phyloP scores from a whole-genome alignment of 2,329 filamentous ascomycete genomes.

The Diaporthe helianthi region DNA sequence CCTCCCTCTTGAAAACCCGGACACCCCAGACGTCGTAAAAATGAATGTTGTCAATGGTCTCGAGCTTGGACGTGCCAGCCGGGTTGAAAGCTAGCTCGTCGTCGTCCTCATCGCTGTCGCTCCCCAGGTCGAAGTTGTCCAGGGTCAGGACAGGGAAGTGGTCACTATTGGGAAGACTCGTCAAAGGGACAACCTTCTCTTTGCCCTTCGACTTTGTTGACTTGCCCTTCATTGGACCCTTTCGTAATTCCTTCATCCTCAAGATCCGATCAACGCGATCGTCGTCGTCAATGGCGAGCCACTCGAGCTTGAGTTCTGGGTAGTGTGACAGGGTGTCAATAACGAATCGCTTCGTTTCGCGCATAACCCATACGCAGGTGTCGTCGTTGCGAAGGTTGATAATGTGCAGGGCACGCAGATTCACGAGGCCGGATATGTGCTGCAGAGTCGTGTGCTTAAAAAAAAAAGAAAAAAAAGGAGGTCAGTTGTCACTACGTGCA shows the following conservation, averaged over 20 bases:
- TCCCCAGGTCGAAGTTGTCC: constrained; percentile 37
- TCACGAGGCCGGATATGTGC: constrained; percentile 58
- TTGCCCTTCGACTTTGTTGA: constrained; percentile 46
- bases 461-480: constrained; percentile 21
- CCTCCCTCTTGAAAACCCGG: constrained; percentile 65
- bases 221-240: constrained; percentile 41
- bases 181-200: constrained; percentile 40
- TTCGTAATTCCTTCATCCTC: constrained; percentile 45
- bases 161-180: constrained; percentile 30
- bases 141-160: constrained; percentile 41
- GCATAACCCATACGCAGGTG: constrained; percentile 62
- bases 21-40: constrained; percentile 57
- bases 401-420: constrained; percentile 63
- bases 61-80: constrained; percentile 42
- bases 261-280: constrained; percentile 57
- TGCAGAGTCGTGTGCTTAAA: constrained; percentile 68
- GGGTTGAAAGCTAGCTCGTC: constrained; percentile 40
- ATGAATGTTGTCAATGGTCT: constrained; percentile 48
- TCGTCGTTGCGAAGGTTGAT: constrained; percentile 62
- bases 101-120: constrained; percentile 45
- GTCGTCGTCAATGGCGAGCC: constrained; percentile 61
- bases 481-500: constrained; percentile 26
- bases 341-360: constrained; percentile 64
- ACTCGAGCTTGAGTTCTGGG: constrained; percentile 63
- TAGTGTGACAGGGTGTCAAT: constrained; percentile 64